phyloP scores from a whole-genome alignment of 148 eudicot species.

The Chenopodium suecicum region DNA sequence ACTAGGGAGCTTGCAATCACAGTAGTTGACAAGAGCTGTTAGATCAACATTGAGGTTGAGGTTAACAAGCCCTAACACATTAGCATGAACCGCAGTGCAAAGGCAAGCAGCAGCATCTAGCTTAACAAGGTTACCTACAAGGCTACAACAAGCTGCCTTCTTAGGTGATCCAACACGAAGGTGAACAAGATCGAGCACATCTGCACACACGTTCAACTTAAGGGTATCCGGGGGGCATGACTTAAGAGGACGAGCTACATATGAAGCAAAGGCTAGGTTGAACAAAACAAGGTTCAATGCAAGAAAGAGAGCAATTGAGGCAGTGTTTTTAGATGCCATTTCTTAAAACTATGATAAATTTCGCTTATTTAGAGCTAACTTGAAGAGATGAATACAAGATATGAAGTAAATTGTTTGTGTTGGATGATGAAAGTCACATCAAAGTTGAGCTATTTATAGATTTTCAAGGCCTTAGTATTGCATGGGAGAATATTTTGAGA shows the following conservation, averaged over 20 bases:
- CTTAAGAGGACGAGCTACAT: background rate
- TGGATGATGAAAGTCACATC: too few relatives aligned
- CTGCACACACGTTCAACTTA: conserved; percentile 1
- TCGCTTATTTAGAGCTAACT: background rate
- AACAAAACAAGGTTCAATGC: background rate
- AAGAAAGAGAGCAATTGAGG: background rate
- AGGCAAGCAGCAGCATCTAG: conserved; percentile 9
- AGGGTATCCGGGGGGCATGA: conserved; percentile 6
- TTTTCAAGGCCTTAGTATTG: background rate
- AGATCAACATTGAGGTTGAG: background rate
- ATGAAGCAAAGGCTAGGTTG: background rate
- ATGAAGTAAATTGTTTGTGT: too few relatives aligned
- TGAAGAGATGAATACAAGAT: too few relatives aligned
- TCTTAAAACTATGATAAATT: background rate
- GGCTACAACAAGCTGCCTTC: background rate
- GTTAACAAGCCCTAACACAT: background rate
- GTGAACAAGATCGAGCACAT: conserved; percentile 1
- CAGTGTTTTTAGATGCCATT: background rate
- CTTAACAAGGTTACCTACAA: background rate
- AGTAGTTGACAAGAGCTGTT: conserved; percentile 2
- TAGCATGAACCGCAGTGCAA: conserved; percentile 1
- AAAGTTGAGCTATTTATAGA: too few relatives aligned
- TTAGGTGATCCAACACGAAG: background rate
- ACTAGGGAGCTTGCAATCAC: background rate
- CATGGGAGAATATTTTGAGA: background rate